Evolutionary conservation across 345 rosid genomes (phyloP).

Genomic region (Brassica cretica): DNA sequence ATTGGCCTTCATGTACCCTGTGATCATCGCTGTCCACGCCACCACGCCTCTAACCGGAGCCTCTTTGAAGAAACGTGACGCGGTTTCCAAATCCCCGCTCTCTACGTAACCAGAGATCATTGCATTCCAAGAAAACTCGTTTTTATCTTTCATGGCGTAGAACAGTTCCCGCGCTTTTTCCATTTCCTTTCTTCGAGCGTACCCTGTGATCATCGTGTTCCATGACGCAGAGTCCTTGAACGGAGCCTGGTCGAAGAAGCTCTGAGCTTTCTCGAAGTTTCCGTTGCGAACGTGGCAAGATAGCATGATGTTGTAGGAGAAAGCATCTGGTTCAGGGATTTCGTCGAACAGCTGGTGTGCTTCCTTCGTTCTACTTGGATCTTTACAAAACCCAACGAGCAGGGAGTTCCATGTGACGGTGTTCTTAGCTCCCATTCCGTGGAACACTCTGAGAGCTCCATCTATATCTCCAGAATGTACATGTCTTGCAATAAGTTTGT

Average conservation of each 20-base stretch:
- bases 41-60: not conserved
- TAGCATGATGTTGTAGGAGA: slow-evolving; percentile 71
- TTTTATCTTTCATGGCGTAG: slow-evolving; percentile 44
- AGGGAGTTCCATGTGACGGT: slow-evolving; percentile 77
- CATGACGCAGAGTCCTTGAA: slow-evolving; percentile 63
- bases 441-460: slow-evolving; percentile 62
- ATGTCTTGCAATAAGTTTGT: slow-evolving; percentile 52
- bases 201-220: slow-evolving; percentile 78
- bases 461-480: slow-evolving; percentile 60
- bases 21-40: slow-evolving; percentile 3
- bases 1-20: not conserved
- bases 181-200: slow-evolving; percentile 50
- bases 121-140: slow-evolving; percentile 23
- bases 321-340: slow-evolving; percentile 63
- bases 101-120: slow-evolving; percentile 1
- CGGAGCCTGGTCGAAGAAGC: slow-evolving; percentile 56
- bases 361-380: slow-evolving; percentile 47
- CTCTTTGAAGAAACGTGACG: not conserved
- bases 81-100: not conserved
- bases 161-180: slow-evolving; percentile 52
- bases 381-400: slow-evolving; percentile 47
- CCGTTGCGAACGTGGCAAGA: slow-evolving; percentile 50
- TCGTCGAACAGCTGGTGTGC: slow-evolving; percentile 61
- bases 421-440: slow-evolving; percentile 54
- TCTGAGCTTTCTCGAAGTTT: slow-evolving; percentile 43